Evolutionary conservation across 352 stramenopile genomes (phyloP).

Genomic region (Pythium grandisporangium): DNA sequence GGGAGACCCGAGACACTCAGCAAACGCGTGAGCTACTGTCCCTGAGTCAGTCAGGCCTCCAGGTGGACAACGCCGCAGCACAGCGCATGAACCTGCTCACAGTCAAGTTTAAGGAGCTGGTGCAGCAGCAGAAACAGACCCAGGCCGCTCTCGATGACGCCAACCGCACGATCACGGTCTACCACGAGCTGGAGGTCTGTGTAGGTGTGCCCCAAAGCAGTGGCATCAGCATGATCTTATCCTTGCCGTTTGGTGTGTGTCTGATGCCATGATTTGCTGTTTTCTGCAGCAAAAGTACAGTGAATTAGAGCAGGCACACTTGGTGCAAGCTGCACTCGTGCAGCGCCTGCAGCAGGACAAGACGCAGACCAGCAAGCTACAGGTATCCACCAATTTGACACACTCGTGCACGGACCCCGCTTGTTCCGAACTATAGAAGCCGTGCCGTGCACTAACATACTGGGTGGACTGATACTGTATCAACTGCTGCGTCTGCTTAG

Average conservation of each 20-base stretch:
- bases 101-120: constrained; percentile 59
- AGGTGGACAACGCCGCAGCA: constrained; percentile 9
- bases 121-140: constrained; percentile 23
- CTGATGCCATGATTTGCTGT: neutral
- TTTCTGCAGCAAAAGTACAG: constrained; percentile 19
- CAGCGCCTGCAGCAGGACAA: constrained; percentile 66
- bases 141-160: constrained; percentile 24
- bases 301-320: constrained; percentile 64
- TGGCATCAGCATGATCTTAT: neutral
- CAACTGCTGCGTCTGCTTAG: constrained; percentile 20
- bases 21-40: constrained; percentile 26
- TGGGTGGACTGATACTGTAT: no score
- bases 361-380: constrained; percentile 17
- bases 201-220: neutral
- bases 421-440: no score
- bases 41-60: neutral
- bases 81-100: constrained; percentile 49
- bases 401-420: no score
- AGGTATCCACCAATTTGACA: no score
- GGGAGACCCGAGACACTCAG: constrained; percentile 26
- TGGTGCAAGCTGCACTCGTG: constrained; percentile 51
- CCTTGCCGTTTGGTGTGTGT: neutral
- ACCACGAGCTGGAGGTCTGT: constrained; percentile 33
- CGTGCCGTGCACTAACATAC: no score
- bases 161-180: constrained; percentile 15